These are phyloP conservation scores for Epichloe scottii DNA, from an alignment of 2,329 filamentous ascomycete genomes.

Conservation along the genomic window DNA sequence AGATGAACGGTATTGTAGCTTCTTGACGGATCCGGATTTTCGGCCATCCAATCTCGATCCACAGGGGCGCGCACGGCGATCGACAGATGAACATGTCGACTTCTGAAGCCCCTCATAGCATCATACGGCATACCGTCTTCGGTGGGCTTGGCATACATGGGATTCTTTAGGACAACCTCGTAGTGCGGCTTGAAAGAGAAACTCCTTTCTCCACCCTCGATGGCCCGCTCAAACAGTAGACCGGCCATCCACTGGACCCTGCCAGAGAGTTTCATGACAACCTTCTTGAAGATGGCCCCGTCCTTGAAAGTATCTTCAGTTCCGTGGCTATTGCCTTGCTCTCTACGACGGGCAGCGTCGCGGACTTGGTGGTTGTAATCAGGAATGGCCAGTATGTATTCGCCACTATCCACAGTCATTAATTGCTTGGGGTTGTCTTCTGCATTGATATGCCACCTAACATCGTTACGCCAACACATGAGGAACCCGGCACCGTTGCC, in stretches of 20 bases:
- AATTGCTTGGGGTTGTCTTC: conserved; percentile 83
- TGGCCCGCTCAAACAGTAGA: conserved; percentile 79
- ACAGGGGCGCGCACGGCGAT: conserved; percentile 80
- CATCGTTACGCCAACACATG: conserved; percentile 97
- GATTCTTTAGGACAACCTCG: conserved; percentile 73
- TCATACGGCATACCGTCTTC: conserved; percentile 55
- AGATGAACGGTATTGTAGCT: conserved; percentile 97
- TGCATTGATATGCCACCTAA: conserved; percentile 73
- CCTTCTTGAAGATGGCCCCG: conserved; percentile 88
- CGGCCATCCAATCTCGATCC: conserved; percentile 73
- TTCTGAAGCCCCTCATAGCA: conserved; percentile 93
- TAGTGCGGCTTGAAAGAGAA: conserved; percentile 92
- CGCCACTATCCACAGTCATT: conserved; percentile 90
- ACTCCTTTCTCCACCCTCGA: conserved; percentile 57
- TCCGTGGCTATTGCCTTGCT: conserved; percentile 45
- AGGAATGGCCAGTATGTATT: conserved; percentile 87
- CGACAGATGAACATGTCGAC: conserved; percentile 91
- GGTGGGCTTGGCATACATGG: conserved; percentile 54
- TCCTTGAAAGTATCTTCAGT: conserved; percentile 55
- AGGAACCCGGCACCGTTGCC: conserved; percentile 89
- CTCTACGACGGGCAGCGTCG: conserved; percentile 39
- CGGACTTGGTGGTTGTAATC: conserved; percentile 85
- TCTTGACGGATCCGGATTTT: conserved; percentile 60
- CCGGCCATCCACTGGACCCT: conserved; percentile 90
- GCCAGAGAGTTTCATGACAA: conserved; percentile 95